Evolutionary conservation across 2,329 filamentous ascomycete genomes (phyloP).

Genomic region (Fusarium floridanum): DNA sequence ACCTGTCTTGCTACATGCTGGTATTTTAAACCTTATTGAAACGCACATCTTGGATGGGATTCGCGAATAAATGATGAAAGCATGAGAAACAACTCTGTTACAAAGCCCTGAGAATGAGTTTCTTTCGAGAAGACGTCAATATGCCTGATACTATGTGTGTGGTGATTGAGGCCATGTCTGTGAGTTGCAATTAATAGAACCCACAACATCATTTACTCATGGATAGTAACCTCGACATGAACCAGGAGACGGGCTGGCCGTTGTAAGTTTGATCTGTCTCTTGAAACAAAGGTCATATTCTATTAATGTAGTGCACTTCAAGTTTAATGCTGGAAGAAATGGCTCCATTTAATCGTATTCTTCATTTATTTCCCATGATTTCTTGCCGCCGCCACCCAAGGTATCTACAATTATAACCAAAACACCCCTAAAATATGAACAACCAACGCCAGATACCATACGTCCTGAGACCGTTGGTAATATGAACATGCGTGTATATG

Average conservation of each 20-base stretch:
- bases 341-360: not conserved
- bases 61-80: not conserved
- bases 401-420: conserved; percentile 24
- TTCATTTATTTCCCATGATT: conserved; percentile 37
- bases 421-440: not conserved
- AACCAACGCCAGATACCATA: conserved; percentile 19
- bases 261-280: not conserved
- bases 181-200: not conserved
- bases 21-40: not conserved
- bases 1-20: not conserved
- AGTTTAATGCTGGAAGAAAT: not conserved
- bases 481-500: conserved; percentile 19
- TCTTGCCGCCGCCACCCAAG: conserved; percentile 13
- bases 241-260: not conserved
- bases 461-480: conserved; percentile 7
- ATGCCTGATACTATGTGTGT: not conserved
- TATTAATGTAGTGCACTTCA: not conserved
- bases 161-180: not conserved
- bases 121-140: not conserved
- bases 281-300: not conserved
- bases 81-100: not conserved
- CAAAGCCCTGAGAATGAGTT: not conserved
- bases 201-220: not conserved
- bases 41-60: not conserved
- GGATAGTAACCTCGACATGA: not conserved